Percentiles rank a stretch among this genome's conserved stretches.
Conservation (phyloP, 257 asterid species). For the Gentiana straminea region DNA sequence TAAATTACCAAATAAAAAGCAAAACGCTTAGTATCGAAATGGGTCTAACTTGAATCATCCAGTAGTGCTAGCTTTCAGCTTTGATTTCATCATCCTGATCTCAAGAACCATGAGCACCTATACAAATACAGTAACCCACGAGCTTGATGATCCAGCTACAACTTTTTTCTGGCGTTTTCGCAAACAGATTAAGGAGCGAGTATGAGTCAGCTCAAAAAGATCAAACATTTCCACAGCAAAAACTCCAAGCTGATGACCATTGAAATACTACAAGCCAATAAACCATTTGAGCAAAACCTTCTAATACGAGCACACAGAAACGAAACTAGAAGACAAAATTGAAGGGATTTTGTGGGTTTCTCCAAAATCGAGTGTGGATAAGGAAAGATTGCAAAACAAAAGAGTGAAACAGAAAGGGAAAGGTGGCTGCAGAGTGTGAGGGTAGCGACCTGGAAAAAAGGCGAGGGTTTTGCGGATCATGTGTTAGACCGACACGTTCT, state of each 20-base stretch:
- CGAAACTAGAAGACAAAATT: background rate
- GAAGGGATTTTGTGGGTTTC: background rate
- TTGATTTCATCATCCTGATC: background rate
- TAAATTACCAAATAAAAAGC: slow-evolving; percentile 7
- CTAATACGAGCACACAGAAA: background rate
- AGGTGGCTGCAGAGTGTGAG: slow-evolving; percentile 18
- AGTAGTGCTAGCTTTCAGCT: background rate
- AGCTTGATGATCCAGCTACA: background rate
- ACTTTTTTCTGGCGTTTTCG: slow-evolving; percentile 38
- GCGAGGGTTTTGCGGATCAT: slow-evolving; percentile 54
- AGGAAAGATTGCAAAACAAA: background rate
- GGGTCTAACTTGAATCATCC: slow-evolving; percentile 22
- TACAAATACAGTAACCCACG: too few species aligned
- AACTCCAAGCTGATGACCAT: slow-evolving; percentile 25
- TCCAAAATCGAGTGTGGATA: background rate
- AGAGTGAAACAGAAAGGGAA: background rate
- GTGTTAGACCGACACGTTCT: slow-evolving; percentile 39
- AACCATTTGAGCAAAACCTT: background rate
- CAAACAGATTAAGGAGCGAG: slow-evolving; percentile 50
- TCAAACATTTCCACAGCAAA: slow-evolving; percentile 57
- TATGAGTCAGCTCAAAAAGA: slow-evolving; percentile 44
- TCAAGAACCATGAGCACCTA: too few species aligned
- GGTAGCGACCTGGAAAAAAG: slow-evolving; percentile 11
- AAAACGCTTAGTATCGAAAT: slow-evolving; percentile 11
- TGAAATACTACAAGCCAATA: slow-evolving; percentile 5